These are phyloP conservation scores for Starmerella stigmatis DNA, from an alignment of 805 yeast genomes.

Conservation along the genomic window DNA sequence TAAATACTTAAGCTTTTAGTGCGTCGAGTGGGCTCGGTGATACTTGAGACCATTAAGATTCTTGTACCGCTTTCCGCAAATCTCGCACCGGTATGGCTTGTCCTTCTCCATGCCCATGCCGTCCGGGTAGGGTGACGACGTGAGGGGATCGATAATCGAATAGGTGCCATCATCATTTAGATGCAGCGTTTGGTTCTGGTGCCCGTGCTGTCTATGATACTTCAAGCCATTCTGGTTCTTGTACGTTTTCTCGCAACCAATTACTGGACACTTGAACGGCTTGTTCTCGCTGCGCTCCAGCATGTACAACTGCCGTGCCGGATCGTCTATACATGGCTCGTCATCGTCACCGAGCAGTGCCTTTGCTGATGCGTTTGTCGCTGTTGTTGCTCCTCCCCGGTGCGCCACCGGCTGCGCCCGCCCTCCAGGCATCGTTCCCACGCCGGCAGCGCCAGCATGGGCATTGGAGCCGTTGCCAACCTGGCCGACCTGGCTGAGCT, in stretches of 20 bases:
- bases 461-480: too few relatives aligned
- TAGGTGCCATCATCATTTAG: slow-evolving; percentile 89
- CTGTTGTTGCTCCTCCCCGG: background rate
- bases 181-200: slow-evolving; percentile 85
- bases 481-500: too few relatives aligned
- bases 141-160: slow-evolving; percentile 75
- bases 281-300: slow-evolving; percentile 85
- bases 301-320: slow-evolving; percentile 87
- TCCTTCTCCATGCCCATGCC: slow-evolving; percentile 94
- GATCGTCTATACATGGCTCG: slow-evolving; percentile 86
- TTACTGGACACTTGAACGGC: slow-evolving; percentile 95
- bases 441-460: background rate
- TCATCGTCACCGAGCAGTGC: slow-evolving; percentile 38
- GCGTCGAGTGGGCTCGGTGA: slow-evolving; percentile 97
- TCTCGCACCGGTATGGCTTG: slow-evolving; percentile 96
- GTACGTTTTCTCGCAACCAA: slow-evolving; percentile 95
- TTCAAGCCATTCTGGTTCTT: slow-evolving; percentile 96
- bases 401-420: background rate
- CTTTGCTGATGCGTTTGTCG: background rate
- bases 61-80: slow-evolving; percentile 94
- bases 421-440: background rate
- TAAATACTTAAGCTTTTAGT: slow-evolving; percentile 34
- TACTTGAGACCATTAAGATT: slow-evolving; percentile 92
- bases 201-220: slow-evolving; percentile 92
- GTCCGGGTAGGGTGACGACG: slow-evolving; percentile 79